Conservation (phyloP, 768 basidiomycete species). For the Xanthoconium stramineum region DNA sequence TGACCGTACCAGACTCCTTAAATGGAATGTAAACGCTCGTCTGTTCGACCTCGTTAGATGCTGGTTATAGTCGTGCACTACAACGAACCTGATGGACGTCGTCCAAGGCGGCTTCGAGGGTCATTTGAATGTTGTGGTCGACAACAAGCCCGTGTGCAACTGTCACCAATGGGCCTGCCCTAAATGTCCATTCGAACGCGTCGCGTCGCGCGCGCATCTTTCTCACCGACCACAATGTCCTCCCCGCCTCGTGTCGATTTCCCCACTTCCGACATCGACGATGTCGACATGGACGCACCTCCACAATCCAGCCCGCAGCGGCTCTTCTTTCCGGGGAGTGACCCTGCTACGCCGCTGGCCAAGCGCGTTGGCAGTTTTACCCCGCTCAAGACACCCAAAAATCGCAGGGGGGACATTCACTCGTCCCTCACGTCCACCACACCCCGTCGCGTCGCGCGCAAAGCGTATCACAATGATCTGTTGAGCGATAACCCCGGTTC, state of each 20-base stretch:
- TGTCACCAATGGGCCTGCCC: constrained; percentile 36
- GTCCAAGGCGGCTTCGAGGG: constrained; percentile 14
- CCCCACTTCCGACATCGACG: constrained; percentile 55
- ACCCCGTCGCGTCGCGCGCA: constrained; percentile 19
- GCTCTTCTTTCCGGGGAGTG: constrained; percentile 33
- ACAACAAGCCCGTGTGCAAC: background rate
- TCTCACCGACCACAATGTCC: constrained; percentile 42
- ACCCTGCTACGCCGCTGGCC: constrained; percentile 46
- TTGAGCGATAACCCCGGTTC: constrained; percentile 44
- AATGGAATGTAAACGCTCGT: constrained; percentile 31
- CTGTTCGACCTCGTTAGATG: constrained; percentile 16
- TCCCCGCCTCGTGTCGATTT: constrained; percentile 64
- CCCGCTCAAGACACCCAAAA: constrained; percentile 44
- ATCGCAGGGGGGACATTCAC: constrained; percentile 29
- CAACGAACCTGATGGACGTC: constrained; percentile 27
- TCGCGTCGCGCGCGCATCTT: constrained; percentile 45
- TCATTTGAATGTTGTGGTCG: constrained; percentile 12
- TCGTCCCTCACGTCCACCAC: constrained; percentile 35
- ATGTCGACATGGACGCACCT: constrained; percentile 50
- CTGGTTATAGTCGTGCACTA: background rate
- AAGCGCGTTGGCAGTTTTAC: constrained; percentile 29
- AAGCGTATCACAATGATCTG: constrained; percentile 20
- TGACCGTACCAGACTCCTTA: constrained; percentile 20
- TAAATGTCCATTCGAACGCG: constrained; percentile 48
- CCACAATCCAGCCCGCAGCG: constrained; percentile 15